Conservation (phyloP, 2,329 filamentous ascomycete species). For the Purpureocillium takamizusanense region DNA sequence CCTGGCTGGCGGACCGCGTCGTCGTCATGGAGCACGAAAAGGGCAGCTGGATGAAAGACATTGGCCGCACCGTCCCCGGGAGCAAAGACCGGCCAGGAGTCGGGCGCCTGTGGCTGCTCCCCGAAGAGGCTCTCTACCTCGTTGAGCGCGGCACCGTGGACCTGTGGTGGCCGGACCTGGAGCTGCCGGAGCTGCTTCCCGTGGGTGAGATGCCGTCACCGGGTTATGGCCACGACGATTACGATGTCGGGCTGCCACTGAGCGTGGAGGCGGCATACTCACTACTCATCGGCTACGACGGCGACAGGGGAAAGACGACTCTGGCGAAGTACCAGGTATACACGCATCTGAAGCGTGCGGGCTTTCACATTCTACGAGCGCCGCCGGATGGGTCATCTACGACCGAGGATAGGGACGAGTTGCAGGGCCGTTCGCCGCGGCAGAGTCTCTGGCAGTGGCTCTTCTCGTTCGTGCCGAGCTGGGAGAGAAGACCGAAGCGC, state of each 20-base stretch:
- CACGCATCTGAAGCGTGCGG: constrained; percentile 69
- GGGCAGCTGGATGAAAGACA: constrained; percentile 64
- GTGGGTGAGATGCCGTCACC: constrained; percentile 14
- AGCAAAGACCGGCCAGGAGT: constrained; percentile 45
- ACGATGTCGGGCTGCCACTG: constrained; percentile 66
- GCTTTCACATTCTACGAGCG: constrained; percentile 73
- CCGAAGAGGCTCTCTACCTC: constrained; percentile 85
- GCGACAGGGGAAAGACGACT: constrained; percentile 47
- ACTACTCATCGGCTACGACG: constrained; percentile 65
- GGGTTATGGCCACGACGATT: constrained; percentile 26
- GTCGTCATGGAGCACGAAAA: constrained; percentile 65
- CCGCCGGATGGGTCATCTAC: constrained; percentile 20
- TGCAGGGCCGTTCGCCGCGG: no score
- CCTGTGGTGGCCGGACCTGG: constrained; percentile 65
- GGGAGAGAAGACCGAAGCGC: constrained; percentile 14
- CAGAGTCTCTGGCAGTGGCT: constrained; percentile 42
- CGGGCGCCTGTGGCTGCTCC: constrained; percentile 71
- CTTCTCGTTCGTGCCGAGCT: constrained; percentile 31
- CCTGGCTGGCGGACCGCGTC: constrained; percentile 35
- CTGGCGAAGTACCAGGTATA: constrained; percentile 86
- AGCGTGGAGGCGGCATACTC: constrained; percentile 88
- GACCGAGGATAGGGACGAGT: constrained; percentile 5
- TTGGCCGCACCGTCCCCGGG: constrained; percentile 57
- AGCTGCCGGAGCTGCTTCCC: constrained; percentile 40
- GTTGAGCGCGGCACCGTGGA: constrained; percentile 83